These are phyloP conservation scores for Aspergillus diversus DNA, from an alignment of 495 filamentous ascomycete genomes.

Conservation along the genomic window DNA sequence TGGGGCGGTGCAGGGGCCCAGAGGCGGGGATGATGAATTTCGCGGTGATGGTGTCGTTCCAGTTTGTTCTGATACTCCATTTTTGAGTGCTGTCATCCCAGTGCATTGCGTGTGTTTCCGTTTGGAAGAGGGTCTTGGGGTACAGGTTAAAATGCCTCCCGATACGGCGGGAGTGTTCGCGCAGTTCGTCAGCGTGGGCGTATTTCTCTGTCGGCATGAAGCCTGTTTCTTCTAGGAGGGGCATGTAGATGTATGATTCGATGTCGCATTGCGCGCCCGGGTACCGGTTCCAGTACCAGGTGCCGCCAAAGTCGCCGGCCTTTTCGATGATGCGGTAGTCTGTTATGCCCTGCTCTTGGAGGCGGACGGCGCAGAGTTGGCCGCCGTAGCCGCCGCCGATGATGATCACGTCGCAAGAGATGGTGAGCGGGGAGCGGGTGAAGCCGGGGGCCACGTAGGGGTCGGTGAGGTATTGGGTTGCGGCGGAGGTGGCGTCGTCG, in stretches of 20 bases:
- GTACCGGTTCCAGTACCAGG: constrained; percentile 50
- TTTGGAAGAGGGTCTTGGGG: background rate
- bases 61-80: constrained; percentile 8
- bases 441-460: constrained; percentile 8
- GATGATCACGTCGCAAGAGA: constrained; percentile 5
- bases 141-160: constrained; percentile 36
- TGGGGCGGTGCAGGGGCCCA: constrained; percentile 24
- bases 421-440: background rate
- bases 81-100: background rate
- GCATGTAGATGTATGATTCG: constrained; percentile 45
- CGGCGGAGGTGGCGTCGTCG: constrained; percentile 5
- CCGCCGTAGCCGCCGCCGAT: constrained; percentile 11
- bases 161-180: constrained; percentile 30
- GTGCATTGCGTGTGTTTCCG: background rate
- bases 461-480: constrained; percentile 2
- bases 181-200: constrained; percentile 29
- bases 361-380: background rate
- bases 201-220: constrained; percentile 54
- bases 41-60: background rate
- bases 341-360: background rate
- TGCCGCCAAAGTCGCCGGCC: constrained; percentile 53
- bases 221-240: constrained; percentile 61
- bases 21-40: constrained; percentile 17
- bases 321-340: constrained; percentile 40
- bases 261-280: constrained; percentile 38